Conservation (phyloP, 2,329 filamentous ascomycete species). For the Penicillium janthinellum region DNA sequence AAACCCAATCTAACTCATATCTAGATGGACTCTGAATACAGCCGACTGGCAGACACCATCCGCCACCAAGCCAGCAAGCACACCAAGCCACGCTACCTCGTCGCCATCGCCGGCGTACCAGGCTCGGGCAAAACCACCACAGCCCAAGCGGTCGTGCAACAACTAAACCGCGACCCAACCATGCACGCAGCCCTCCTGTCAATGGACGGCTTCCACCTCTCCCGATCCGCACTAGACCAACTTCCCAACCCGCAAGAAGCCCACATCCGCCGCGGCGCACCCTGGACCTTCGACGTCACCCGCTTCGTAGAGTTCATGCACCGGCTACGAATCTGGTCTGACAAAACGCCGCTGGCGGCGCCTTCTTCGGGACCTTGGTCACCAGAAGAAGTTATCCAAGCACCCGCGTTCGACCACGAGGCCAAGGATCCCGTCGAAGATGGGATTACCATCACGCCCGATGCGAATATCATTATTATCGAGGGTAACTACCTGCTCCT, state of each 20-base stretch:
- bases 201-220: constrained; percentile 45
- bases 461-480: constrained; percentile 23
- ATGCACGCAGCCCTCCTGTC: constrained; percentile 29
- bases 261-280: constrained; percentile 39
- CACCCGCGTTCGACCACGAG: constrained; percentile 41
- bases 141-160: constrained; percentile 30
- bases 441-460: constrained; percentile 28
- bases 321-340: constrained; percentile 29
- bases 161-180: constrained; percentile 23
- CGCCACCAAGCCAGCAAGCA: constrained; percentile 19
- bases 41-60: constrained; percentile 21
- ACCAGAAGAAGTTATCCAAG: constrained; percentile 23
- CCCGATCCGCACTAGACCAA: constrained; percentile 31
- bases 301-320: constrained; percentile 33
- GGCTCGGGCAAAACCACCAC: constrained; percentile 42
- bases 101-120: constrained; percentile 36
- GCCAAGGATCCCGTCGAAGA: constrained; percentile 38
- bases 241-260: constrained; percentile 39
- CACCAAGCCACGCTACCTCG: constrained; percentile 24
- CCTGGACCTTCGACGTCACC: constrained; percentile 41
- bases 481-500: constrained; percentile 32
- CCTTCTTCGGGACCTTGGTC: constrained; percentile 9
- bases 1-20: neutral
- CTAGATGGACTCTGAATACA: constrained; percentile 30
- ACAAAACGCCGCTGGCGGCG: constrained; percentile 14